A percentile compares a stretch with the other conserved stretches of the same genome.
These are phyloP conservation scores for Penicillium freii DNA, from an alignment of 2,329 filamentous ascomycete species.

Conservation along the genomic window DNA sequence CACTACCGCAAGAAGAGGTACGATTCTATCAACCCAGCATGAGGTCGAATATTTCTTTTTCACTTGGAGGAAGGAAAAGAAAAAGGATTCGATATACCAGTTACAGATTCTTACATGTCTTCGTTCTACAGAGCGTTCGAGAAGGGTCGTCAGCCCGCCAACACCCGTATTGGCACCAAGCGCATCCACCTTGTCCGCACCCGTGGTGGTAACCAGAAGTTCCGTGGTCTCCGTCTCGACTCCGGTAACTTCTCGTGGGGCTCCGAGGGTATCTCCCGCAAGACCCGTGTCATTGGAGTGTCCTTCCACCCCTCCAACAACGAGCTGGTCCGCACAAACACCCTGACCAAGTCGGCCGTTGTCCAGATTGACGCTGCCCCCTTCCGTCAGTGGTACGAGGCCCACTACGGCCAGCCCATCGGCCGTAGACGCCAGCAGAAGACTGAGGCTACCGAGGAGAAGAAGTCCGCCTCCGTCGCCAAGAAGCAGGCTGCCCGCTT, in stretches of 20 bases:
- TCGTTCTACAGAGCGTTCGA: constrained; percentile 93
- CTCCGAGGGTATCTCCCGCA: constrained; percentile 96
- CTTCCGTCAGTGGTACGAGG: constrained; percentile 99
- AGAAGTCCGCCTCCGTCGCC: constrained; percentile 95
- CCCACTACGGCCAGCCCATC: constrained; percentile 90
- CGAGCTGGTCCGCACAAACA: constrained; percentile 99
- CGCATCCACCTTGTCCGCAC: constrained; percentile 95
- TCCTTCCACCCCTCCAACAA: constrained; percentile 99
- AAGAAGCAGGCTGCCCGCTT: constrained; percentile 93
- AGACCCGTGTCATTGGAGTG: constrained; percentile 98
- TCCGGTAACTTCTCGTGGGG: constrained; percentile 99
- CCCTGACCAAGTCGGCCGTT: constrained; percentile 97
- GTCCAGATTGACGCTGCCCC: constrained; percentile 98
- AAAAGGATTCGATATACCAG: not conserved
- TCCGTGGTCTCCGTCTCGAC: constrained; percentile 97
- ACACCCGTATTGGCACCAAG: constrained; percentile 98
- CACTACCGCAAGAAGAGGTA: constrained; percentile 71
- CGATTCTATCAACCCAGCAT: constrained; percentile 43
- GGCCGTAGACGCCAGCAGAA: constrained; percentile 92
- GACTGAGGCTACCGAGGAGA: constrained; percentile 55
- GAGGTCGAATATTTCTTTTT: constrained; percentile 46
- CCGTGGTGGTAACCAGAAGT: constrained; percentile 98
- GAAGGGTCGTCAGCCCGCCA: constrained; percentile 98
- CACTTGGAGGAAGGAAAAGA: not conserved
- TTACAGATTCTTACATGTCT: constrained; percentile 58